These are phyloP conservation scores for Mallotus japonicus DNA, from an alignment of 441 rosid genomes.

Conservation along the genomic window DNA sequence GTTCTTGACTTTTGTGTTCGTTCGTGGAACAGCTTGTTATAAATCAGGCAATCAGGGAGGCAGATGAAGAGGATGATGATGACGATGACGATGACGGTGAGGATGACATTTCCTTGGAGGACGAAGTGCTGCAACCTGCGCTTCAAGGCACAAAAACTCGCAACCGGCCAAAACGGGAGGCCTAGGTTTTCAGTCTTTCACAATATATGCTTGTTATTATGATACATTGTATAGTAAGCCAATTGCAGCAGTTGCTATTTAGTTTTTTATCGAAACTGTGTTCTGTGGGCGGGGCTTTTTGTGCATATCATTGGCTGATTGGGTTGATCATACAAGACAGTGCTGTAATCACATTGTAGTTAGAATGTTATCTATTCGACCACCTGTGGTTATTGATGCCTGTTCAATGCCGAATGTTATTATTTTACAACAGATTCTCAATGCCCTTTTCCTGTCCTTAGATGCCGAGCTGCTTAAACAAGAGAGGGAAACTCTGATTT, in stretches of 20 bases:
- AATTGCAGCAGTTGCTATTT: neutral
- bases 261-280: no score
- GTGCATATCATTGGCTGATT: neutral
- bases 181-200: constrained; percentile 26
- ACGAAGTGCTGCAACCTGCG: constrained; percentile 48
- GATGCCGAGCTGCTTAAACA: no score
- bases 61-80: constrained; percentile 38
- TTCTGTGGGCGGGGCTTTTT: neutral
- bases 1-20: constrained; percentile 7
- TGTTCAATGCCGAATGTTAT: no score
- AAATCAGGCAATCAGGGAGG: constrained; percentile 57
- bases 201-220: neutral
- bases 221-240: neutral
- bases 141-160: constrained; percentile 43
- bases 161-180: constrained; percentile 76
- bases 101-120: constrained; percentile 35
- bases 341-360: neutral
- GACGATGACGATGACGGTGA: constrained; percentile 22
- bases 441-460: no score
- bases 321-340: neutral
- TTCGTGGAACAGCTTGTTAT: constrained; percentile 50
- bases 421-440: no score
- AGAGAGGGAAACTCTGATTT: no score
- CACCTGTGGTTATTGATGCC: no score
- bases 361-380: neutral